Evolutionary conservation across 169 alveolate genomes (phyloP).

Genomic region (Plasmodium ovale): DNA sequence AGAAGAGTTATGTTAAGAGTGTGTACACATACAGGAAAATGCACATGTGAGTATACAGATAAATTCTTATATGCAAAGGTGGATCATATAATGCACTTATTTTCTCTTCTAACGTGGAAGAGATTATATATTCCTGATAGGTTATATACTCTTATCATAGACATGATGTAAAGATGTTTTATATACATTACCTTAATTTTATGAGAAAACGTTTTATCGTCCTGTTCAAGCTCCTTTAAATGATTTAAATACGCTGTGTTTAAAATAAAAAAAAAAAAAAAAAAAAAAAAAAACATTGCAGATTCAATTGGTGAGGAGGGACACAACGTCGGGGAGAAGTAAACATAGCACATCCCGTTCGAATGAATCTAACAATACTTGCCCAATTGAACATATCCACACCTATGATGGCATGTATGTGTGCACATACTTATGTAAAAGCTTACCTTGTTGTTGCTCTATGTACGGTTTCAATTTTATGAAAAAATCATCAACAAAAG

Average conservation of each 20-base stretch:
- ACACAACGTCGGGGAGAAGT: too few relatives aligned
- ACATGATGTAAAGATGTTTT: background rate
- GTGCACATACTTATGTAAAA: background rate
- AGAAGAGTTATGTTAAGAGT: background rate
- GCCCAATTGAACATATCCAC: too few relatives aligned
- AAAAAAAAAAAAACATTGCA: background rate
- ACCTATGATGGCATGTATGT: background rate
- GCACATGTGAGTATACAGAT: background rate
- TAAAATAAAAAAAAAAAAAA: background rate
- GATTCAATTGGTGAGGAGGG: too few relatives aligned
- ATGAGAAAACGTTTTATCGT: constrained; percentile 38
- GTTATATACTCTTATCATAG: too few relatives aligned
- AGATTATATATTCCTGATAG: too few relatives aligned
- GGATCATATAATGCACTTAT: too few relatives aligned
- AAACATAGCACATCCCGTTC: too few relatives aligned
- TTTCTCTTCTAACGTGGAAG: too few relatives aligned
- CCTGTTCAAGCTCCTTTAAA: constrained; percentile 53
- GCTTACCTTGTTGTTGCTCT: constrained; percentile 58
- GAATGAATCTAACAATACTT: too few relatives aligned
- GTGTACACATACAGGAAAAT: background rate
- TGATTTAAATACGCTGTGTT: constrained; percentile 36
- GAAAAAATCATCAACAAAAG: constrained; percentile 68
- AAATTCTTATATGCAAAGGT: too few relatives aligned
- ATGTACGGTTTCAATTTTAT: constrained; percentile 66
- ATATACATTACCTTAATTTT: constrained; percentile 37